A percentile compares a stretch with the other conserved stretches of the same genome.
phyloP scores from a whole-genome alignment of 1,284 basidiomycete species.

The Anthracocystis panici-leucophaei region DNA sequence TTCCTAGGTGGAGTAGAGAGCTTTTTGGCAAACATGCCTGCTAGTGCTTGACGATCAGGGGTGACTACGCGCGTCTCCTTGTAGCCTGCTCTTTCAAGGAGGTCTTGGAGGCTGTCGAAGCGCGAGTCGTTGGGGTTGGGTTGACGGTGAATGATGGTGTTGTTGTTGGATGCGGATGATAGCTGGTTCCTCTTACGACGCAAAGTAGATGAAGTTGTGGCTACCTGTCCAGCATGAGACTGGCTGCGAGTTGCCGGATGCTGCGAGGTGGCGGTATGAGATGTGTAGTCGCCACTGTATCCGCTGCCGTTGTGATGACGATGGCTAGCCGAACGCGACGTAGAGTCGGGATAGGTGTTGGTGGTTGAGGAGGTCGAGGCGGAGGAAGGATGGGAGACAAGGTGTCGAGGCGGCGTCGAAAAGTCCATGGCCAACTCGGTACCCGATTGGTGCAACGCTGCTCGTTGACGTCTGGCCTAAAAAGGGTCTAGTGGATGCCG shows the following conservation, averaged over 20 bases:
- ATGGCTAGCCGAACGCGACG: conserved; percentile 13
- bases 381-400: conserved; percentile 5
- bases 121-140: conserved; percentile 19
- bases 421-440: conserved; percentile 12
- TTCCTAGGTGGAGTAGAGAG: conserved; percentile 26
- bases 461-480: not conserved
- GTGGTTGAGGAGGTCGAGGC: conserved; percentile 15
- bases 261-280: not conserved
- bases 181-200: not conserved
- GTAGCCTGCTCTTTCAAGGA: conserved; percentile 65
- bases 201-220: not conserved
- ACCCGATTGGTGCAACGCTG: conserved; percentile 9
- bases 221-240: not conserved
- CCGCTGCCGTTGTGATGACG: conserved; percentile 1
- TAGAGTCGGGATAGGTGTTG: conserved; percentile 20
- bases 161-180: not conserved
- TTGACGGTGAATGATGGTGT: not conserved
- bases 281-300: conserved; percentile 9
- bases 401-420: conserved; percentile 15
- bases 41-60: conserved; percentile 41
- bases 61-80: conserved; percentile 67
- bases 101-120: conserved; percentile 65
- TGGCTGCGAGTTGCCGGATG: not conserved
- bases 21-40: conserved; percentile 40
- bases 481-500: not conserved